phyloP scores from a whole-genome alignment of 257 asterid genomes.

The Jaltomata sinuosa region DNA sequence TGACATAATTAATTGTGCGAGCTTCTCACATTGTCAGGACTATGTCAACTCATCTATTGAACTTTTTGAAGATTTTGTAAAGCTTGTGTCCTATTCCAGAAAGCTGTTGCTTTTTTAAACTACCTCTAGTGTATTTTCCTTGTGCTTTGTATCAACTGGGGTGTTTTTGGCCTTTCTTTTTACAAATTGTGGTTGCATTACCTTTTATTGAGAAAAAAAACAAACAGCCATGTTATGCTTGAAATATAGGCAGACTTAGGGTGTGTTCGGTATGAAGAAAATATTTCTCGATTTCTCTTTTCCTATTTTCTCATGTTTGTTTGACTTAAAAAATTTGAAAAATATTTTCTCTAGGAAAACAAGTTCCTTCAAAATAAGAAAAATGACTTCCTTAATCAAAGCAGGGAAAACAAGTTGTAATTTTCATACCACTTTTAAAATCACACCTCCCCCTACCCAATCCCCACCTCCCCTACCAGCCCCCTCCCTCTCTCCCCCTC shows the following conservation, averaged over 20 bases:
- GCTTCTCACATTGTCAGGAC: neutral
- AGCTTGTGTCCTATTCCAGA: neutral
- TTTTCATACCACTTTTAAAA: too few relatives aligned
- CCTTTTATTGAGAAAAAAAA: neutral
- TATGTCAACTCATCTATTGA: neutral
- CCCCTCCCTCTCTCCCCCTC: too few relatives aligned
- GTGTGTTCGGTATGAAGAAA: too few relatives aligned
- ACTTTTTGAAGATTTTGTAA: neutral
- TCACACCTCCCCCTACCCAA: too few relatives aligned
- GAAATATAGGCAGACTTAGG: neutral
- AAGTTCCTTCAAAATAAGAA: too few relatives aligned
- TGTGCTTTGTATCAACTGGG: neutral
- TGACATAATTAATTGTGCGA: neutral
- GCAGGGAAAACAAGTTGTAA: too few relatives aligned
- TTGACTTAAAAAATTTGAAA: too few relatives aligned
- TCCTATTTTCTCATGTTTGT: too few relatives aligned
- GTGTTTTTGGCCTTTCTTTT: neutral
- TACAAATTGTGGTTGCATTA: neutral
- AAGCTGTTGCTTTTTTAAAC: neutral
- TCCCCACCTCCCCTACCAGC: too few relatives aligned
- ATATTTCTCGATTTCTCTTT: too few relatives aligned
- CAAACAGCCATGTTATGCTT: neutral
- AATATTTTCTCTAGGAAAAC: too few relatives aligned
- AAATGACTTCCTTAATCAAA: too few relatives aligned
- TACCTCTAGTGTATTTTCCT: neutral